Evolutionary conservation across 2,329 filamentous ascomycete genomes (phyloP).

Genomic region (Fusarium sambucinum): DNA sequence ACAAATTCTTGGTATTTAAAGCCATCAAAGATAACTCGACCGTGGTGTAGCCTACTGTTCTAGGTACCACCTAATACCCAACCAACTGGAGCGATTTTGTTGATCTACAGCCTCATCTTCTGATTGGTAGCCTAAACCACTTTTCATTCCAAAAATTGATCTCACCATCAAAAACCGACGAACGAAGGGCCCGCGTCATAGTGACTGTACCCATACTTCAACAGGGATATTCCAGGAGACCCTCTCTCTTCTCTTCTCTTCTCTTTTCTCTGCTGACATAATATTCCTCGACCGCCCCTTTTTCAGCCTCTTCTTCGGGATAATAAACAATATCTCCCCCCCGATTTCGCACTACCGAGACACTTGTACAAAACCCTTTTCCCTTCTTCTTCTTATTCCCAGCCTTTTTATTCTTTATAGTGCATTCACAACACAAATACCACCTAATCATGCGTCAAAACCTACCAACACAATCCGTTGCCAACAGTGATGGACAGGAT

Average conservation of each 20-base stretch:
- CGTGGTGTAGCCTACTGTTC: neutral
- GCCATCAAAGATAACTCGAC: neutral
- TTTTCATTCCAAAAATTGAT: neutral
- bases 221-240: neutral
- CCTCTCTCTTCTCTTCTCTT: too few species aligned
- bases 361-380: neutral
- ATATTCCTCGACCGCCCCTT: constrained; percentile 21
- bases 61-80: too few species aligned
- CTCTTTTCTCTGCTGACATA: constrained; percentile 28
- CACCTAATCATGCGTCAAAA: constrained; percentile 28
- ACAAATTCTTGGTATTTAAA: neutral
- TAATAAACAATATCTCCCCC: constrained; percentile 10
- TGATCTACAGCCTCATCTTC: neutral
- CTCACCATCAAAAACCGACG: neutral
- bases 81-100: neutral
- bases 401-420: neutral
- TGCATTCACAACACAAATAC: neutral
- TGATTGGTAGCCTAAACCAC: constrained; percentile 12
- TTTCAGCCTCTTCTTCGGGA: constrained; percentile 31
- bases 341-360: neutral
- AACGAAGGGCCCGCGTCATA: constrained; percentile 2
- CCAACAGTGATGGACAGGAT: constrained; percentile 29
- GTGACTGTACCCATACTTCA: neutral
- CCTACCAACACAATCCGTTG: constrained; percentile 2
- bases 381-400: neutral